Evolutionary conservation across 306 rosid species (phyloP).

Genomic region (Erythrophleum fordii): DNA sequence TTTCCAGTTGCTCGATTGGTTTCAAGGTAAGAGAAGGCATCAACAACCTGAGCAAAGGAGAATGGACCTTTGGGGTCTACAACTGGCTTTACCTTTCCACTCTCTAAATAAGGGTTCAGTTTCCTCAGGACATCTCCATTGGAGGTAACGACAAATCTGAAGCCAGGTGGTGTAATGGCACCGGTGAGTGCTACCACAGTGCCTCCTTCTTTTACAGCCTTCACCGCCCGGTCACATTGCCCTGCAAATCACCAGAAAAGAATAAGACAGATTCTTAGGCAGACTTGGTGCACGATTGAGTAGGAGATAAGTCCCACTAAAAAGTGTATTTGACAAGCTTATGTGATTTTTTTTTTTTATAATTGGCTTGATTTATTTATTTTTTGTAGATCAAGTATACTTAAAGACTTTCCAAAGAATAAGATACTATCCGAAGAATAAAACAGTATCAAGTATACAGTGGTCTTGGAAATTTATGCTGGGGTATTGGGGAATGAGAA

Average conservation of each 20-base stretch:
- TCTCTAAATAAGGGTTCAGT: conserved; percentile 81
- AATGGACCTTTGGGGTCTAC: conserved; percentile 85
- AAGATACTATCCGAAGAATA: too few species aligned
- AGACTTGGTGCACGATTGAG: neutral
- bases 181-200: conserved; percentile 90
- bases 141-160: conserved; percentile 94
- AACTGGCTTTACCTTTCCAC: conserved; percentile 90
- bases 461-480: too few species aligned
- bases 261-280: neutral
- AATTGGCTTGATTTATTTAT: too few species aligned
- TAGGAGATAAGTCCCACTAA: neutral
- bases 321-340: neutral
- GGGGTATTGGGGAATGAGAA: too few species aligned
- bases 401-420: too few species aligned
- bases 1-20: conserved; percentile 79
- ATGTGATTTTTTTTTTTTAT: too few species aligned
- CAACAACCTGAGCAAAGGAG: conserved; percentile 74
- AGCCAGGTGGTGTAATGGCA: conserved; percentile 89
- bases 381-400: too few species aligned
- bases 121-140: conserved; percentile 82
- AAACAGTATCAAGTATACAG: too few species aligned
- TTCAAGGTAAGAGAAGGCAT: conserved; percentile 93
- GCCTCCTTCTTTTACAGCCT: conserved; percentile 86
- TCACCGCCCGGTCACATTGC: conserved; percentile 93
- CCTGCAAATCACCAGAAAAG: conserved; percentile 49